phyloP scores from a whole-genome alignment of 176 grass and related monocot species.

The Ampelocalamus luodianensis region DNA sequence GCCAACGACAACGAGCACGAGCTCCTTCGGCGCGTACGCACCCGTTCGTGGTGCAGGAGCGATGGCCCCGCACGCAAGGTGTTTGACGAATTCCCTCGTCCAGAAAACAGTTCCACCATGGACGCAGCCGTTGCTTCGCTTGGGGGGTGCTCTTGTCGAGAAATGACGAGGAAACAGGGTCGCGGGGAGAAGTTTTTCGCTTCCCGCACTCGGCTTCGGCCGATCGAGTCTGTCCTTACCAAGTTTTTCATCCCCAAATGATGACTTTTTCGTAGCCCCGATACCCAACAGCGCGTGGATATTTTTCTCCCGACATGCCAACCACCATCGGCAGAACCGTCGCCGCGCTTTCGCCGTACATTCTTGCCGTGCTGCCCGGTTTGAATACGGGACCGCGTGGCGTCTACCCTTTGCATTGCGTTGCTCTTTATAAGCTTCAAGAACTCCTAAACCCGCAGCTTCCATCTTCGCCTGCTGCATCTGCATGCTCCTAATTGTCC shows the following conservation, averaged over 20 bases:
- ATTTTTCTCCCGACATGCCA: background rate
- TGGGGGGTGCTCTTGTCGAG: background rate
- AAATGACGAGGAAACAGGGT: slow-evolving; percentile 28
- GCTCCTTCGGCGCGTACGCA: background rate
- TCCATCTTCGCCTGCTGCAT: background rate
- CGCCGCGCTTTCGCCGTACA: background rate
- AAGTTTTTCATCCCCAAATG: background rate
- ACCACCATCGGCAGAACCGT: background rate
- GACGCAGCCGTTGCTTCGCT: slow-evolving; percentile 2
- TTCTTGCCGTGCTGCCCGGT: background rate
- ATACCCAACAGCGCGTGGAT: background rate
- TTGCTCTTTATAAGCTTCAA: slow-evolving; percentile 21
- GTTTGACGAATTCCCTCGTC: slow-evolving; percentile 32
- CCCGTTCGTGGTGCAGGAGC: background rate
- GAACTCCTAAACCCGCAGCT: background rate
- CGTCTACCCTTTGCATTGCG: background rate
- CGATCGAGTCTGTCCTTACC: too few species aligned
- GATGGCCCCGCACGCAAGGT: slow-evolving; percentile 36
- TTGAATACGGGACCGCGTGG: background rate
- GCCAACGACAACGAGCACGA: background rate
- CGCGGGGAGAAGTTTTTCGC: background rate
- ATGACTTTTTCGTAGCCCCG: background rate
- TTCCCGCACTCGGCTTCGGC: background rate
- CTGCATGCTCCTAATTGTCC: background rate
- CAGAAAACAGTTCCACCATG: background rate